Percentiles rank a stretch among this genome's conserved stretches.
phyloP scores from a whole-genome alignment of 1,284 basidiomycete genomes.

The Apiotrichum mycotoxinovorans region DNA sequence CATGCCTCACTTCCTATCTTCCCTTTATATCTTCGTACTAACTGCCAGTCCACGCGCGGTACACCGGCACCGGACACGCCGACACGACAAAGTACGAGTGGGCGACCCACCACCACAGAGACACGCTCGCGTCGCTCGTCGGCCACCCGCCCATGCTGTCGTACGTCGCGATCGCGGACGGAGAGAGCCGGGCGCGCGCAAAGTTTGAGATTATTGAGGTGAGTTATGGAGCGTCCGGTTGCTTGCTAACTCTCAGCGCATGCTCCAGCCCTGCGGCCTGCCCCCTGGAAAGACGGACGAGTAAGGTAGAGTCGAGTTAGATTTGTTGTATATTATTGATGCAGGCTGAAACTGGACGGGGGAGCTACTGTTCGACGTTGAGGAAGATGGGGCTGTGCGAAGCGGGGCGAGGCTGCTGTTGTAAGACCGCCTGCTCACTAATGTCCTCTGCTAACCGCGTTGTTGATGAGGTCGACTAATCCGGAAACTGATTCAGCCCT shows the following conservation, averaged over 20 bases:
- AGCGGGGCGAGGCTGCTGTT: too few relatives aligned
- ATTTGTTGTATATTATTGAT: constrained; percentile 16
- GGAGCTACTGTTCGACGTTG: too few relatives aligned
- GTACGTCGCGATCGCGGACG: constrained; percentile 88
- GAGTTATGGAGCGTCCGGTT: constrained; percentile 29
- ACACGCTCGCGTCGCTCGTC: constrained; percentile 86
- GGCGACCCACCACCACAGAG: constrained; percentile 94
- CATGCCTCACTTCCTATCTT: too few relatives aligned
- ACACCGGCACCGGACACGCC: constrained; percentile 92
- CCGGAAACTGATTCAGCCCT: too few relatives aligned
- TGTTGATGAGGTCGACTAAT: too few relatives aligned
- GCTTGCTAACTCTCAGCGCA: constrained; percentile 59
- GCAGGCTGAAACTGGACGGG: background rate
- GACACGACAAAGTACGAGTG: constrained; percentile 95
- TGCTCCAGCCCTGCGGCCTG: constrained; percentile 97
- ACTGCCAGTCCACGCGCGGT: constrained; percentile 82
- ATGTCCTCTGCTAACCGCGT: too few relatives aligned
- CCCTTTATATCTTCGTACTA: constrained; percentile 12
- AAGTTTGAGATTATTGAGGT: constrained; percentile 97
- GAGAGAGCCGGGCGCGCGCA: constrained; percentile 81
- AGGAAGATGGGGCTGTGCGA: background rate
- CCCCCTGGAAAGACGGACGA: constrained; percentile 91
- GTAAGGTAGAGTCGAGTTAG: constrained; percentile 22
- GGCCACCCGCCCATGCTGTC: constrained; percentile 83
- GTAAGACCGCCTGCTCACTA: too few relatives aligned